Conservation (phyloP, 164 flowering plant genomes). For the Aristolochia californica region DNA sequence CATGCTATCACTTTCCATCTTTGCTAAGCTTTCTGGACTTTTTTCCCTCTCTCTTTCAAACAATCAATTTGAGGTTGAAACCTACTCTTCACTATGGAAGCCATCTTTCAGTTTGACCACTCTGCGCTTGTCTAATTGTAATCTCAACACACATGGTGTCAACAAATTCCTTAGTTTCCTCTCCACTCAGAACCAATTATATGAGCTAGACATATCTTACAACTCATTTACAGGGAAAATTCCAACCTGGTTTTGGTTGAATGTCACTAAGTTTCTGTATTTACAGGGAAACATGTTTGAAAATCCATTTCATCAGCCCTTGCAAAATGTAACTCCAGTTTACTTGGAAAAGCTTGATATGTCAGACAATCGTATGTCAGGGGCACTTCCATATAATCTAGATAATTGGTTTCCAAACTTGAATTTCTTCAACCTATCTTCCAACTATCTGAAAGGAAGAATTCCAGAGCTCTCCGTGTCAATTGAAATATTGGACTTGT, state of each 20-base stretch:
- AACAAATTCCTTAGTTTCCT: background rate
- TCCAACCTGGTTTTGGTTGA: constrained; percentile 1
- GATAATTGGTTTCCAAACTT: constrained; percentile 2
- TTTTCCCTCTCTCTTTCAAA: background rate
- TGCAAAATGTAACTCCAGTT: background rate
- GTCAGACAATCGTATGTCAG: constrained; percentile 2
- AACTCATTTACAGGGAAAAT: background rate
- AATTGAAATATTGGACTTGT: background rate
- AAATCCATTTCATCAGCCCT: constrained; percentile 3
- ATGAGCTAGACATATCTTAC: background rate
- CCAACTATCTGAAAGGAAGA: constrained; percentile 3
- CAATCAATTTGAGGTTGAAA: background rate
- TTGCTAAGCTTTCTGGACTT: constrained; percentile 3
- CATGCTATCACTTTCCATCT: background rate
- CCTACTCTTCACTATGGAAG: background rate
- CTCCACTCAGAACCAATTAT: background rate
- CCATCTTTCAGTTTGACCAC: background rate
- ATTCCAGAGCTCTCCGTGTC: background rate
- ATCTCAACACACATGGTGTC: background rate
- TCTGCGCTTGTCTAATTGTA: background rate
- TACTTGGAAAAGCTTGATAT: background rate
- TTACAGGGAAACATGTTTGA: constrained; percentile 1
- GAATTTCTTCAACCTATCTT: constrained; percentile 1
- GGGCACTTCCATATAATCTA: constrained; percentile 3
- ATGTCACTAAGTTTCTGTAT: background rate